These are phyloP conservation scores for Ustilago cynodontis DNA, from an alignment of 1,284 basidiomycete species.

Conservation along the genomic window DNA sequence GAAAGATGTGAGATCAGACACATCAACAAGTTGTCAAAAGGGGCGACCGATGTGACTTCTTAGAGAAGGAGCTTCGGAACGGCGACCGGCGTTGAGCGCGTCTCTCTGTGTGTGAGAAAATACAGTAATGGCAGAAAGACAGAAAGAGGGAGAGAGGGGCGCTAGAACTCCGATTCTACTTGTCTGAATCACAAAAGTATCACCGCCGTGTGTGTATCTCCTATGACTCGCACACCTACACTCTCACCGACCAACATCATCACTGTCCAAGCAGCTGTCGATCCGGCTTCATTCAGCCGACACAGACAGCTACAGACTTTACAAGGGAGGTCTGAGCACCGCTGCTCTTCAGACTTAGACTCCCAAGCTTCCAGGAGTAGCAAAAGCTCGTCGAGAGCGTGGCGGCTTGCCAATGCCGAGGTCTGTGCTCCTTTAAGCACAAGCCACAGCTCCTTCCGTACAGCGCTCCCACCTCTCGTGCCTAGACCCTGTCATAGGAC, in stretches of 20 bases:
- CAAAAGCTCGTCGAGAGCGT: background rate
- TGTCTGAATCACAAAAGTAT: slow-evolving; percentile 10
- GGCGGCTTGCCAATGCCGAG: slow-evolving; percentile 11
- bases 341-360: background rate
- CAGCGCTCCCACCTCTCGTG: background rate
- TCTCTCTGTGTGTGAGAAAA: background rate
- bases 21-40: background rate
- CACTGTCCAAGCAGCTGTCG: background rate
- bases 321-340: background rate
- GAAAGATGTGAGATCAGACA: background rate
- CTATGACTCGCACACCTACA: background rate
- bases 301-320: background rate
- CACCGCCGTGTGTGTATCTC: too few relatives aligned
- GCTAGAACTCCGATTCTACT: slow-evolving; percentile 8
- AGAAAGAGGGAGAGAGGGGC: background rate
- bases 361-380: background rate
- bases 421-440: slow-evolving; percentile 18
- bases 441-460: background rate
- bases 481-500: background rate
- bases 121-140: too few relatives aligned
- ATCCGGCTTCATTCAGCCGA: background rate
- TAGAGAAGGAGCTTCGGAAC: background rate
- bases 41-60: background rate
- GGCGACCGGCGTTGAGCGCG: background rate
- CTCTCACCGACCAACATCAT: background rate